A percentile compares a stretch with the other conserved stretches of the same genome.
Evolutionary conservation across 805 yeast species (phyloP).

Genomic region (Yarrowia phangngaensis): DNA sequence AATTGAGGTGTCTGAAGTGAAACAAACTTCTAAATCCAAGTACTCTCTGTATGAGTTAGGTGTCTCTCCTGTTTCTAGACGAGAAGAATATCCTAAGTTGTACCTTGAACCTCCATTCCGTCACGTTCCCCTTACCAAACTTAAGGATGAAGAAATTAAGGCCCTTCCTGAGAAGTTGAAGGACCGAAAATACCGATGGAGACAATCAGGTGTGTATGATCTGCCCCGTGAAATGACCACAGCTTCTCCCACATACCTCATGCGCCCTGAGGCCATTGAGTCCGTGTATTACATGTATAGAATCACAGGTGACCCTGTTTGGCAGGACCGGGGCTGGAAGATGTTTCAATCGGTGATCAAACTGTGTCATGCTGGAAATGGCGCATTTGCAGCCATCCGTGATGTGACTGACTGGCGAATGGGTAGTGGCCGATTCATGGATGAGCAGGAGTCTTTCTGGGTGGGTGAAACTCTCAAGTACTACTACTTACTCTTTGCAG

Average conservation of each 20-base stretch:
- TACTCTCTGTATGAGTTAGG: slow-evolving; percentile 4
- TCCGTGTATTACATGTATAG: slow-evolving; percentile 57
- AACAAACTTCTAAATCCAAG: neutral
- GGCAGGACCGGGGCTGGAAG: slow-evolving; percentile 55
- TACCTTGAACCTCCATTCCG: neutral
- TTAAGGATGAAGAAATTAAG: slow-evolving; percentile 1
- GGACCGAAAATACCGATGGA: slow-evolving; percentile 32
- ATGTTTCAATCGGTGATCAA: slow-evolving; percentile 43
- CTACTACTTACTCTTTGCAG: slow-evolving; percentile 49
- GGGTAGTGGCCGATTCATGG: slow-evolving; percentile 34
- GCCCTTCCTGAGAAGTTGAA: slow-evolving; percentile 3
- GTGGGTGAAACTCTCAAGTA: slow-evolving; percentile 59
- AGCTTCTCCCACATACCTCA: slow-evolving; percentile 42
- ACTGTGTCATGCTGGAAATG: slow-evolving; percentile 29
- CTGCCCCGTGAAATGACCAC: slow-evolving; percentile 30
- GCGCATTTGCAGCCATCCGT: slow-evolving; percentile 41
- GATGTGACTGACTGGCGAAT: slow-evolving; percentile 41
- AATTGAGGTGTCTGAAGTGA: too few species aligned
- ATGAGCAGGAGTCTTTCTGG: slow-evolving; percentile 51
- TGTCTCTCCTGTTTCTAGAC: slow-evolving; percentile 1
- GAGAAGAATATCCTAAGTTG: neutral
- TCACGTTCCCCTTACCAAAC: neutral
- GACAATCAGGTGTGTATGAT: slow-evolving; percentile 32
- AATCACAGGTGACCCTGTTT: slow-evolving; percentile 54
- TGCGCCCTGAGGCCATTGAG: slow-evolving; percentile 61